Percentiles rank a stretch among this genome's conserved stretches.
Conservation (phyloP, 805 yeast genomes). For the Candida pseudoglaebosa region DNA sequence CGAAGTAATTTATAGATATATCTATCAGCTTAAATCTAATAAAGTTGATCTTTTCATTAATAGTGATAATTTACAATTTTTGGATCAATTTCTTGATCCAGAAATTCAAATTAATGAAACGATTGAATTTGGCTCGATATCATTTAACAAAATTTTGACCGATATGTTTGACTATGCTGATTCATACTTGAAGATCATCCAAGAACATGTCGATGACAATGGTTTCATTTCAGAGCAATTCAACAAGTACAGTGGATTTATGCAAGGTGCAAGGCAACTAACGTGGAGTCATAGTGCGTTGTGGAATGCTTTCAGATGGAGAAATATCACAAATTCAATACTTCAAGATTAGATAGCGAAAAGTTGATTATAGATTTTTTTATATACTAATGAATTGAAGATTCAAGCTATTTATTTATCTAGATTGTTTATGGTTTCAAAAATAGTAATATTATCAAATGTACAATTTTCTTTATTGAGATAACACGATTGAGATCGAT, state of each 20-base stretch:
- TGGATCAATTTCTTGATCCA: constrained; percentile 26
- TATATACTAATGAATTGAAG: not conserved
- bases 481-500: constrained; percentile 30
- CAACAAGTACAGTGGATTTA: constrained; percentile 71
- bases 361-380: not conserved
- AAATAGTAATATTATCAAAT: constrained; percentile 28
- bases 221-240: constrained; percentile 89
- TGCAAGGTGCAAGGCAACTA: constrained; percentile 83
- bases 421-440: constrained; percentile 36
- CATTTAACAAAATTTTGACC: constrained; percentile 43
- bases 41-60: constrained; percentile 44
- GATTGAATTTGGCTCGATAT: constrained; percentile 33
- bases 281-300: constrained; percentile 90
- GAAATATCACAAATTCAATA: constrained; percentile 28
- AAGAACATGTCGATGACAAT: constrained; percentile 55
- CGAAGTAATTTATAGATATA: constrained; percentile 54
- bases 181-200: constrained; percentile 57
- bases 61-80: constrained; percentile 24
- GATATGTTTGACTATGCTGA: constrained; percentile 58
- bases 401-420: constrained; percentile 20
- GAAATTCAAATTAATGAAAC: constrained; percentile 16
- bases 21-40: constrained; percentile 39
- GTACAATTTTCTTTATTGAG: constrained; percentile 13
- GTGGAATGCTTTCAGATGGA: constrained; percentile 66
- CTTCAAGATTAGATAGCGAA: not conserved